Evolutionary conservation across 176 grass and related monocot species (phyloP).

Genomic region (Oryza meridionalis): DNA sequence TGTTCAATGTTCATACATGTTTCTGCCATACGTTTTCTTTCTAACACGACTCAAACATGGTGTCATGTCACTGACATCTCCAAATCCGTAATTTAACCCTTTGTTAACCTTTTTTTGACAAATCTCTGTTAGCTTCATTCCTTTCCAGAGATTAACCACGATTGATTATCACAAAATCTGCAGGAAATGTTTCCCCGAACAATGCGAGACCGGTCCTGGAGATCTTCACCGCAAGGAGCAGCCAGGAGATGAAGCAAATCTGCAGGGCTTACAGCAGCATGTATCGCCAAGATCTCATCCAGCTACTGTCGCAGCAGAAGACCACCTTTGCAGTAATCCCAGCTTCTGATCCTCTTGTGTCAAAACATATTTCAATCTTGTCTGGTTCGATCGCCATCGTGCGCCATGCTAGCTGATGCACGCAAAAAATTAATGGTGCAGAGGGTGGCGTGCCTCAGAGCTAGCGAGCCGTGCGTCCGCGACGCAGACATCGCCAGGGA

Average conservation of each 20-base stretch:
- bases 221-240: too few relatives aligned
- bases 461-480: conserved; percentile 24
- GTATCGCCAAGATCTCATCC: conserved; percentile 30
- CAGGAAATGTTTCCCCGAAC: not conserved
- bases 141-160: not conserved
- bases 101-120: too few relatives aligned
- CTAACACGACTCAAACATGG: not conserved
- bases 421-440: not conserved
- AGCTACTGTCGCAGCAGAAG: conserved; percentile 6
- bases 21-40: not conserved
- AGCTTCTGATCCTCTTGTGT: not conserved
- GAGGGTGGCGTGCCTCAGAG: conserved; percentile 35
- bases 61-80: not conserved
- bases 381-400: not conserved
- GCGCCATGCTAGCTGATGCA: too few relatives aligned
- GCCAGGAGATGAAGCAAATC: conserved; percentile 1
- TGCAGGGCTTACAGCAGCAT: conserved; percentile 15
- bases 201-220: too few relatives aligned
- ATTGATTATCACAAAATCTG: not conserved
- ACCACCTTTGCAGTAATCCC: conserved; percentile 35
- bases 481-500: conserved; percentile 39
- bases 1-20: too few relatives aligned
- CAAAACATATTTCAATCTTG: not conserved
- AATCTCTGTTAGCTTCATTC: not conserved
- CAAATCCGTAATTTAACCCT: not conserved